Base-by-base conservation (phyloP, 106 monocot genomes). In the Cymbidium sinense region DNA sequence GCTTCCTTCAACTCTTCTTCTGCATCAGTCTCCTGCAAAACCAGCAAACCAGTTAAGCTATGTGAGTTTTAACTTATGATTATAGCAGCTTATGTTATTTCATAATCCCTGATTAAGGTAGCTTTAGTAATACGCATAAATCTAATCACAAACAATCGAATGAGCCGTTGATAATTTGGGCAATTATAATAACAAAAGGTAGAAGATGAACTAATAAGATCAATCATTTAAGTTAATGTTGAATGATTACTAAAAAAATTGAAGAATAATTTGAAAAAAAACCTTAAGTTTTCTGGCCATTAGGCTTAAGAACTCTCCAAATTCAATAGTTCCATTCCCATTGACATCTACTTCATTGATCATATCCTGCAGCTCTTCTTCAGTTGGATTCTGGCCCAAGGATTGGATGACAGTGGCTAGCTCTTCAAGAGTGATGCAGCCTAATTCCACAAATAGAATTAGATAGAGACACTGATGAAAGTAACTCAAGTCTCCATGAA, bases 1-100 rank as follows among this genome's bases (percentile, higher is more conserved):
- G 85, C 85, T 77, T 85, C 85, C 25, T 80, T 86, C n/a, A 88
- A 50, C 69, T 86, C 88, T 33, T 88, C 88, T 39, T 88, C 88
- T 0, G 77, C 77, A 70, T 88, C 85, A 23, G 44, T 78, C 69
- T 88, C 83, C 88, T 87, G 76, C 76, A 77, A 77, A 33, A 25
- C n/a, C 55, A 58, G 20, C 21, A 58, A 43, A 43, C 43, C 7
- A 9, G 43, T 2, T 47, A 47, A 13, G 13, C 13, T 7, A 41
- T 6, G 3, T 36, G 2, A 36, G 5, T 36, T 2, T 36, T 36
- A n/a, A n/a, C n/a, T n/a, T n/a, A n/a, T n/a, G n/a, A n/a, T n/a
- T n/a, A n/a, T n/a, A n/a, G n/a, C n/a, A n/a, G n/a, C n/a, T n/a
- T n/a, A n/a, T n/a, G n/a, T n/a, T n/a, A n/a, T n/a, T n/a, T n/a